Conservation (phyloP, 805 yeast species). For the Starmerella asiatica region DNA sequence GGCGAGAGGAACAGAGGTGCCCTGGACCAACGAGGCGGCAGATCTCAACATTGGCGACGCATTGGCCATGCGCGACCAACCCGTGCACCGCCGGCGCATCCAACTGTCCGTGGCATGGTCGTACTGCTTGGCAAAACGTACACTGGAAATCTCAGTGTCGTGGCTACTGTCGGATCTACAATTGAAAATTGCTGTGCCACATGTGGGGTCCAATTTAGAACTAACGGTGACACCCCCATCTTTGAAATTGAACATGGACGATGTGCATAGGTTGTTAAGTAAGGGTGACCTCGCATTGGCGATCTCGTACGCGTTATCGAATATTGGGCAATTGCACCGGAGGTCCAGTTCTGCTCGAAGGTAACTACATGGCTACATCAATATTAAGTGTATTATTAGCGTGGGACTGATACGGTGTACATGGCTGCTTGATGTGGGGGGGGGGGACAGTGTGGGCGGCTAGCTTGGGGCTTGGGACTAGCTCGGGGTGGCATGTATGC, state of each 20-base stretch:
- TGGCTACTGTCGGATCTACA: conserved; percentile 10
- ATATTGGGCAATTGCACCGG: conserved; percentile 14
- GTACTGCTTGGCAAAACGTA: neutral
- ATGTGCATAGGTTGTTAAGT: conserved; percentile 9
- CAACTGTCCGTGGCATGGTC: conserved; percentile 5
- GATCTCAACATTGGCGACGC: conserved; percentile 23
- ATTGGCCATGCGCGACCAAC: conserved; percentile 16
- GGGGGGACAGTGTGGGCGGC: too few relatives aligned
- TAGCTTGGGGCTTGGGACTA: too few relatives aligned
- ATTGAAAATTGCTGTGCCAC: conserved; percentile 1
- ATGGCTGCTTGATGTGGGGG: too few relatives aligned
- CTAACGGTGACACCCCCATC: conserved; percentile 8
- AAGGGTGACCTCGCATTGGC: conserved; percentile 17
- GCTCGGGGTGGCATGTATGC: too few relatives aligned
- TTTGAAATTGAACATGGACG: conserved; percentile 11
- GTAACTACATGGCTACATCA: too few relatives aligned
- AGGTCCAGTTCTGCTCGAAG: conserved; percentile 3
- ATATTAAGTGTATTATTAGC: too few relatives aligned
- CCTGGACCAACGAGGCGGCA: conserved; percentile 10
- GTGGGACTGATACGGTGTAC: too few relatives aligned
- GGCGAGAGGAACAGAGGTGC: conserved; percentile 9
- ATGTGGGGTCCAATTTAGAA: neutral
- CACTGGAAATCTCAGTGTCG: conserved; percentile 1
- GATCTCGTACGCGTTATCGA: conserved; percentile 14
- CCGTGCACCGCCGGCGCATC: conserved; percentile 9